Base-by-base conservation (phyloP, 1,139 yeast genomes). In the Chernovozyma aurita region DNA sequence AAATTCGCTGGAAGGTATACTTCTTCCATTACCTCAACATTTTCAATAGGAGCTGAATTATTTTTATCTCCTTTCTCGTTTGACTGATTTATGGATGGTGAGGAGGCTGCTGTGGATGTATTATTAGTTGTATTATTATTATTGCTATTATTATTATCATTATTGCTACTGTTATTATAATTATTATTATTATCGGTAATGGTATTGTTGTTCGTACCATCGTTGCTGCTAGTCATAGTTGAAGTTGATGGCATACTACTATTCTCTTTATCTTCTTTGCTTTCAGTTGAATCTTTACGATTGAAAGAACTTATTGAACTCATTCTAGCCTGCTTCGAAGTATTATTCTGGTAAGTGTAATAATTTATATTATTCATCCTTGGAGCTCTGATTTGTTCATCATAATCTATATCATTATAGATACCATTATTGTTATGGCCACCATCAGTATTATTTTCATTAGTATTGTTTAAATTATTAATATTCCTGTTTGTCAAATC, bases 351-450 rank as follows among this genome's bases (percentile, higher is more conserved):
- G 34, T 57, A 55, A 0, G 65, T 55, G 40, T 57, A 60, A 36
- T 52, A 55, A 37, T 50, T 54, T 40, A 54, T 47, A 43, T 48
- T 56, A 29, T 54, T 55, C 61, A 68, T 65, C 28, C 73, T 46
- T 4, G 74, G 75, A 20, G 70, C 71, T 41, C 74, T 47, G 31
- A 69, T 69, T 44, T 65, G 71, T 41, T 69, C 70, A 41, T 68
- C 68, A 42, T 67, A 66, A 45, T 68, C 63, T 35, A 65, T 50
- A 33, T 60, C n/a, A n/a, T n/a, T n/a, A n/a, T n/a, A n/a, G n/a
- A n/a, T n/a, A n/a, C n/a, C n/a, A n/a, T n/a, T n/a, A 58, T 33
- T 55, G 55, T n/a, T n/a, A n/a, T n/a, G n/a, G n/a, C n/a, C n/a
- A 32, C n/a, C n/a, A n/a, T n/a, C 37, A 18, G 31, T 32, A 8